A percentile compares a stretch with the other conserved stretches of the same genome.
These are phyloP conservation scores for Cercospora sojina DNA, from an alignment of 2,329 filamentous ascomycete genomes.

Conservation along the genomic window DNA sequence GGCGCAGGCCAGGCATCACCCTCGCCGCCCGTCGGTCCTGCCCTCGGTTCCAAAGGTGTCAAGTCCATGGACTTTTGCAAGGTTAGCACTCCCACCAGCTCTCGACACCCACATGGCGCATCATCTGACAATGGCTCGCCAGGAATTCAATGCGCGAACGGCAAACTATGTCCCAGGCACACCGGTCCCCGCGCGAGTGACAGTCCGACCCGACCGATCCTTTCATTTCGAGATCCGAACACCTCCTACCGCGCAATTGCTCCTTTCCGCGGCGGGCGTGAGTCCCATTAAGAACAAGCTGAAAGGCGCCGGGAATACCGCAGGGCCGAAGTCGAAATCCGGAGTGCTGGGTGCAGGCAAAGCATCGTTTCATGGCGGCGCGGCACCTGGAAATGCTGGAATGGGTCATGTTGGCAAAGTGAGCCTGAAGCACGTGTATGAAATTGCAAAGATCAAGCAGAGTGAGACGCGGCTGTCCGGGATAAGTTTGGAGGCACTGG, in stretches of 20 bases:
- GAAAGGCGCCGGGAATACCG: conserved; percentile 62
- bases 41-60: conserved; percentile 93
- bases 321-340: conserved; percentile 44
- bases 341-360: conserved; percentile 40
- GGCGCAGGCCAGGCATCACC: conserved; percentile 93
- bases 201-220: conserved; percentile 85
- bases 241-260: conserved; percentile 82
- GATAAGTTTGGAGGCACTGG: conserved; percentile 80
- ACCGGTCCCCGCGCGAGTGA: conserved; percentile 86
- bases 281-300: conserved; percentile 73
- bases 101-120: not conserved
- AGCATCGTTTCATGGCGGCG: conserved; percentile 33
- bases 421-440: conserved; percentile 92
- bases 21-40: conserved; percentile 92
- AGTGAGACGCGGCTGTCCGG: conserved; percentile 52
- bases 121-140: conserved; percentile 7
- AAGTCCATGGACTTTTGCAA: conserved; percentile 99
- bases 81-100: conserved; percentile 51
- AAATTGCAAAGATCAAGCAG: conserved; percentile 95
- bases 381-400: conserved; percentile 57
- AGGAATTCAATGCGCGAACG: conserved; percentile 51
- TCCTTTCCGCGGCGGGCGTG: conserved; percentile 79
- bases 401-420: conserved; percentile 79
- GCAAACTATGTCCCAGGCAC: conserved; percentile 78
- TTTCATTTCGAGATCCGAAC: conserved; percentile 94